Evolutionary conservation across 176 grass and related monocot genomes (phyloP), one percentile per base, ranked within the genome.

Genomic region (Elymus sibiricus): DNA sequence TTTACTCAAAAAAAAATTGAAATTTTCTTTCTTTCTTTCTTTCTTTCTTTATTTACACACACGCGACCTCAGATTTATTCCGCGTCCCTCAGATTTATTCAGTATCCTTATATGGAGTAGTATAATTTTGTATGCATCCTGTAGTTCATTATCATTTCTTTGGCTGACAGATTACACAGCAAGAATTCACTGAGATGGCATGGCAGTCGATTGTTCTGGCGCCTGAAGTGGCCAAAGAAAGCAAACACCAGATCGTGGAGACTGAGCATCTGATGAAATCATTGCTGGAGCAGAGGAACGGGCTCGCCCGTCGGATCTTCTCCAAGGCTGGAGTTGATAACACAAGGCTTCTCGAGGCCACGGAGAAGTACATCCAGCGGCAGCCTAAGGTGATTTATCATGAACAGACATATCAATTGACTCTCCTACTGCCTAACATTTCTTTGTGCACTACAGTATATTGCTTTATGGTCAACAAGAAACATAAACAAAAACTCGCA

Each of bases 161-260:
- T 22, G 9, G 8, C 24, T 83, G n/a, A 4, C 83, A 98, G 97
- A 98, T 98, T 81, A 98, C 93, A 22, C 97, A 96, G 38, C 97
- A 98, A 98, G 97, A 98, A 27, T 98, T 98, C 13, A 98, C 97
- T 5, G 97, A 98, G 70, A 98, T 98, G 97, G 94, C 92, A 39
- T 98, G 97, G 97, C 97, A 96, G 88, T 53, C 88, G 22, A 96
- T 98, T 66, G 97, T 98, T 68, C 71, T 85, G 2, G 86, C 91
- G 2, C 97, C 97, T n/a, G 97, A 94, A 88, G 88, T 96, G 40
- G 92, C 97, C 12, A 98, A 98, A 89, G 97, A 94, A 53, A 98
- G 92, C 6, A 98, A 98, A 32, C 93, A 98, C 77, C 97, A 98
- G 88, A 98, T 98, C 37, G 97, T 98, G 78, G 97, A 98, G 81